These are phyloP conservation scores for Epichloe gansuensis DNA, from an alignment of 2,329 filamentous ascomycete genomes.

Conservation along the genomic window DNA sequence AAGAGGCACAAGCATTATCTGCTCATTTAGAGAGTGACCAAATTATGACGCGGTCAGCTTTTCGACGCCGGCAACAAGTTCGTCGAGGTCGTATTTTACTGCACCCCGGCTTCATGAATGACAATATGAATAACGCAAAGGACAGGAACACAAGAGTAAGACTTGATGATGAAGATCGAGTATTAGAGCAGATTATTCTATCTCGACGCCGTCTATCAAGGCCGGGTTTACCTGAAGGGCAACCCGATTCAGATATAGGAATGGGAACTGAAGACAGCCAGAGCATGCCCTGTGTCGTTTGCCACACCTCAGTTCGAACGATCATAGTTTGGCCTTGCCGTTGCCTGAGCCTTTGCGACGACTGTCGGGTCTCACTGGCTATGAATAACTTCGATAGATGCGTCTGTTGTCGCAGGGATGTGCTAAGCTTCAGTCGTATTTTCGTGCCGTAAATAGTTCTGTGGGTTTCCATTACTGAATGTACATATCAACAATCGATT, in stretches of 20 bases:
- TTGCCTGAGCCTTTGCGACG: slow-evolving; percentile 87
- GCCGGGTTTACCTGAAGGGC: background rate
- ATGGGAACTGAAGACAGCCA: slow-evolving; percentile 52
- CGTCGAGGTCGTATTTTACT: slow-evolving; percentile 53
- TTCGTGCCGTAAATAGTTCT: slow-evolving; percentile 52
- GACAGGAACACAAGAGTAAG: slow-evolving; percentile 29
- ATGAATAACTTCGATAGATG: slow-evolving; percentile 97
- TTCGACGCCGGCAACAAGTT: slow-evolving; percentile 51
- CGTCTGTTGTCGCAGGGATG: slow-evolving; percentile 81
- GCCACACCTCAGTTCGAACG: slow-evolving; percentile 71
- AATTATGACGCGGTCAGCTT: slow-evolving; percentile 73
- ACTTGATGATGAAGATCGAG: slow-evolving; percentile 45
- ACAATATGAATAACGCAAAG: background rate
- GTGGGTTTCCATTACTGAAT: too few relatives aligned
- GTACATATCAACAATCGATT: too few relatives aligned
- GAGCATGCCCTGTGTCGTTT: slow-evolving; percentile 83
- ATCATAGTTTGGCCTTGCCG: slow-evolving; percentile 95
- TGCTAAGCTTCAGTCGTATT: slow-evolving; percentile 78
- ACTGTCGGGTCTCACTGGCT: slow-evolving; percentile 82
- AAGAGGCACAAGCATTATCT: slow-evolving; percentile 70
- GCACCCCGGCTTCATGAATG: slow-evolving; percentile 14
- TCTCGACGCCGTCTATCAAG: slow-evolving; percentile 30
- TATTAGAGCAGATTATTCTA: slow-evolving; percentile 48
- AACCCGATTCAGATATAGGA: background rate
- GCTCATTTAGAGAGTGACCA: slow-evolving; percentile 60